phyloP scores from a whole-genome alignment of 2,329 filamentous ascomycete species.

The Talaromyces verruculosus region DNA sequence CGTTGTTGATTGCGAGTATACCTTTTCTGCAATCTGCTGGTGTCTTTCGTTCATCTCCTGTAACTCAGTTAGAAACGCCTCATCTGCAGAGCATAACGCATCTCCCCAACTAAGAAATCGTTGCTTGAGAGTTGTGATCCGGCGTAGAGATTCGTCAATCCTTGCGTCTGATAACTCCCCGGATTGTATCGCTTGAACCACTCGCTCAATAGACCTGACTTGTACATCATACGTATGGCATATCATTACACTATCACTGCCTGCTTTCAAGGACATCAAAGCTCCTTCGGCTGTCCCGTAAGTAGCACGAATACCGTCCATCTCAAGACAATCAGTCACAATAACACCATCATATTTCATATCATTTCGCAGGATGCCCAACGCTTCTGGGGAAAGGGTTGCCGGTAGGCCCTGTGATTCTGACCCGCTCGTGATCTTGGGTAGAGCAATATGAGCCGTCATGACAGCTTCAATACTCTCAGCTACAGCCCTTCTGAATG shows the following conservation, averaged over 20 bases:
- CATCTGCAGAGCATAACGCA: conserved; percentile 25
- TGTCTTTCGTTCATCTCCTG: conserved; percentile 30
- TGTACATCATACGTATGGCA: conserved; percentile 47
- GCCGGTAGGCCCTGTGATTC: conserved; percentile 37
- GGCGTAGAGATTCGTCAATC: conserved; percentile 37
- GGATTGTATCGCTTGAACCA: conserved; percentile 39
- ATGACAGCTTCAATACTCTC: conserved; percentile 48
- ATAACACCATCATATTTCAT: conserved; percentile 48
- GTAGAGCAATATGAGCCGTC: conserved; percentile 48
- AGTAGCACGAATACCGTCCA: conserved; percentile 45
- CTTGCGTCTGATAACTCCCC: conserved; percentile 34
- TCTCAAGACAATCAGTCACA: conserved; percentile 49
- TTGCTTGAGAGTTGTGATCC: conserved; percentile 39
- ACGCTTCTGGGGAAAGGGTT: conserved; percentile 39
- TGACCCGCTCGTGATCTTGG: conserved; percentile 30
- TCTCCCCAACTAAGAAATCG: conserved; percentile 38
- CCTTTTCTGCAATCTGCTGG: conserved; percentile 32
- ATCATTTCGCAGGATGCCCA: conserved; percentile 43
- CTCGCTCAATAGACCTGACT: conserved; percentile 41
- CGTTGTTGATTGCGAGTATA: conserved; percentile 44
- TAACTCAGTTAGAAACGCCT: conserved; percentile 24
- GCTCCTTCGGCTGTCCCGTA: conserved; percentile 45
- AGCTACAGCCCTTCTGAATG: conserved; percentile 44
- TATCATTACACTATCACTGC: conserved; percentile 49
- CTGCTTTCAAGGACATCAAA: conserved; percentile 44